phyloP scores from a whole-genome alignment of 495 filamentous ascomycete genomes.

The Hypoxylon cercidicola region DNA sequence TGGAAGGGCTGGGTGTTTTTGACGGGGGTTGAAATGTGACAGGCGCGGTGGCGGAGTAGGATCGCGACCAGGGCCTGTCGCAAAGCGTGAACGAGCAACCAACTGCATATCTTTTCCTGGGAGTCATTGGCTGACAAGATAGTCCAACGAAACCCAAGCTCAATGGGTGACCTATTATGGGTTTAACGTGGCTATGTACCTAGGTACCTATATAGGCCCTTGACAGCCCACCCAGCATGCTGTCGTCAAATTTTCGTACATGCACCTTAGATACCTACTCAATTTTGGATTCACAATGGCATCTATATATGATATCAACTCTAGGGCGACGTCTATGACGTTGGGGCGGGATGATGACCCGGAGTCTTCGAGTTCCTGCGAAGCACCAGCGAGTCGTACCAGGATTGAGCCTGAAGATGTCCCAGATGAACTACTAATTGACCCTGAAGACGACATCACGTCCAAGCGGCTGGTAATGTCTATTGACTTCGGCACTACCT shows the following conservation, averaged over 20 bases:
- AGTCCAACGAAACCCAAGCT: background rate
- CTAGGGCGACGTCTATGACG: background rate
- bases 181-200: background rate
- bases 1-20: background rate
- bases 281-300: background rate
- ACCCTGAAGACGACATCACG: background rate
- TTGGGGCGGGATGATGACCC: background rate
- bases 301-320: background rate
- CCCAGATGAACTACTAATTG: background rate
- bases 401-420: background rate
- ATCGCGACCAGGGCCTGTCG: background rate
- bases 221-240: background rate
- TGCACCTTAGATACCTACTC: no score
- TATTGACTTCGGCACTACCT: constrained; percentile 41
- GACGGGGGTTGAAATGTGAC: background rate
- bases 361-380: background rate
- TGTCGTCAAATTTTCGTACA: background rate
- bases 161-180: background rate
- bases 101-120: background rate
- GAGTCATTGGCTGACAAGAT: background rate
- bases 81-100: background rate
- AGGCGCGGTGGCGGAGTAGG: background rate
- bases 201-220: background rate
- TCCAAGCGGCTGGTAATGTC: constrained; percentile 30
- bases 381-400: background rate